Conservation (phyloP, 768 basidiomycete species). For the Pholiota microspora region DNA sequence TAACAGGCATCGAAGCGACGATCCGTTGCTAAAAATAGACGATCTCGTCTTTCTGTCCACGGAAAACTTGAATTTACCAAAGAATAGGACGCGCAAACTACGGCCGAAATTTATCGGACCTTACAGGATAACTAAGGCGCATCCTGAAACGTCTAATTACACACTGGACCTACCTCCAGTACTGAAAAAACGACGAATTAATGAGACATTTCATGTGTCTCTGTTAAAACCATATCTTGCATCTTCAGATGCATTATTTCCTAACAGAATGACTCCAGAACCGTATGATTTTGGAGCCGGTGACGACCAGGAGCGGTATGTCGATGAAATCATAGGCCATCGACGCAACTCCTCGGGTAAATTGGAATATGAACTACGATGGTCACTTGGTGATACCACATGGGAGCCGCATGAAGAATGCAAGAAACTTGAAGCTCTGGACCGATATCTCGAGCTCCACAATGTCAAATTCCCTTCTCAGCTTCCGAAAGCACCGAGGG, state of each 20-base stretch:
- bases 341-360: constrained; percentile 9
- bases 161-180: constrained; percentile 25
- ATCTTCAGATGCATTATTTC: constrained; percentile 33
- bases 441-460: constrained; percentile 27
- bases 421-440: constrained; percentile 26
- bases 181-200: constrained; percentile 22
- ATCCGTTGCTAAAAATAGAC: constrained; percentile 17
- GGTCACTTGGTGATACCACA: constrained; percentile 30
- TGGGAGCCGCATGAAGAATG: constrained; percentile 28
- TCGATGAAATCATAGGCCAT: constrained; percentile 32
- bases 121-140: constrained; percentile 17
- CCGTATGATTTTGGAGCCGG: constrained; percentile 35
- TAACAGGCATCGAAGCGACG: constrained; percentile 18
- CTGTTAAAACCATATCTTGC: constrained; percentile 26
- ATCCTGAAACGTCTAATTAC: constrained; percentile 17
- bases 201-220: constrained; percentile 30
- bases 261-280: constrained; percentile 20
- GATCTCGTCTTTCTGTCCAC: constrained; percentile 34
- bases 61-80: constrained; percentile 31
- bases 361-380: constrained; percentile 26
- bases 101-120: constrained; percentile 35
- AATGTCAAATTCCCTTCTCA: constrained; percentile 14
- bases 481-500: background rate
- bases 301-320: constrained; percentile 33
- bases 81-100: constrained; percentile 27